Evolutionary conservation across 1,284 basidiomycete genomes (phyloP).

Genomic region (Apiotrichum montevideense): DNA sequence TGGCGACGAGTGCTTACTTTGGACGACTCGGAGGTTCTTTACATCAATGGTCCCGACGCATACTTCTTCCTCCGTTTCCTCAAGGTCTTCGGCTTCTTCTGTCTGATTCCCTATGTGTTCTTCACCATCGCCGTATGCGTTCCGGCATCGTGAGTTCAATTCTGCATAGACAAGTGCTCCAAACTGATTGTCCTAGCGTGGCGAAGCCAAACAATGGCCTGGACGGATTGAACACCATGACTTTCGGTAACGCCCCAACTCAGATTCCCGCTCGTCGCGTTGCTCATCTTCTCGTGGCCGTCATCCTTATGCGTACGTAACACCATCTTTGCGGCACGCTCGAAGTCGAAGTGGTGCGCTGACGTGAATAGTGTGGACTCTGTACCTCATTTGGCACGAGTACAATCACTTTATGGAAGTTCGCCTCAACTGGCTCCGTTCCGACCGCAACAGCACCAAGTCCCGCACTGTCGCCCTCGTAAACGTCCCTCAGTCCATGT

Average conservation of each 20-base stretch:
- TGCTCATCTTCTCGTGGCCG: slow-evolving; percentile 67
- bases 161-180: too few relatives aligned
- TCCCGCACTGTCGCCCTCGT: slow-evolving; percentile 84
- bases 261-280: slow-evolving; percentile 57
- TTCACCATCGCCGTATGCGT: slow-evolving; percentile 50
- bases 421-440: slow-evolving; percentile 79
- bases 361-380: slow-evolving; percentile 62
- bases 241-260: slow-evolving; percentile 67
- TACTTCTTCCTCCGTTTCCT: slow-evolving; percentile 83
- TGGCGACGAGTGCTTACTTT: slow-evolving; percentile 37
- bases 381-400: slow-evolving; percentile 72
- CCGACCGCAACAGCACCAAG: slow-evolving; percentile 68
- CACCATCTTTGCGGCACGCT: neutral
- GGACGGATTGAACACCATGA: slow-evolving; percentile 65
- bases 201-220: slow-evolving; percentile 46
- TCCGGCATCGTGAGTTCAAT: slow-evolving; percentile 39
- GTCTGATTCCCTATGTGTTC: slow-evolving; percentile 71
- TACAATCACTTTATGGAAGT: slow-evolving; percentile 72
- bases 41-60: slow-evolving; percentile 81
- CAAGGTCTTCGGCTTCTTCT: slow-evolving; percentile 52
- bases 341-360: neutral
- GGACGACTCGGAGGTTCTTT: slow-evolving; percentile 37
- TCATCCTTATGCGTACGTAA: slow-evolving; percentile 65
- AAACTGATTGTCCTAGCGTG: slow-evolving; percentile 1
- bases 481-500: slow-evolving; percentile 74